A percentile compares a stretch with the other conserved stretches of the same genome.
Evolutionary conservation across 192 early-diverging fungal species (phyloP).

Genomic region (Coemansia sp.): DNA sequence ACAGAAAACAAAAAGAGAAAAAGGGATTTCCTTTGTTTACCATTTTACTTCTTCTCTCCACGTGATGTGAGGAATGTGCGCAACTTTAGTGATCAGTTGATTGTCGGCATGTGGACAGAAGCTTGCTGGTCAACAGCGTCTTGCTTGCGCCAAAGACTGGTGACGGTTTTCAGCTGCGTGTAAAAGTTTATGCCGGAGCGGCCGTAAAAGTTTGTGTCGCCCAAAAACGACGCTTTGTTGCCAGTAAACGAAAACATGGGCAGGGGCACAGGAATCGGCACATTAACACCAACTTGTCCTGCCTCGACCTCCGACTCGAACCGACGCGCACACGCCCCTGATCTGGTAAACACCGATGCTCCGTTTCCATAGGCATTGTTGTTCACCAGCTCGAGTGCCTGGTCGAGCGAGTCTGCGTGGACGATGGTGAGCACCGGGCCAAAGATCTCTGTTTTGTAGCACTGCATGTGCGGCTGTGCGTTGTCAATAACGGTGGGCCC

Average conservation of each 20-base stretch:
- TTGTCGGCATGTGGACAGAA: slow-evolving; percentile 87
- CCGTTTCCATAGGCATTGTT: slow-evolving; percentile 86
- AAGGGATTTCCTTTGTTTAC: slow-evolving; percentile 3
- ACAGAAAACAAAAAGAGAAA: slow-evolving; percentile 8
- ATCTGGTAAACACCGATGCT: slow-evolving; percentile 87
- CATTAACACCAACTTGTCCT: slow-evolving; percentile 87
- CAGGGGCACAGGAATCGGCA: slow-evolving; percentile 94
- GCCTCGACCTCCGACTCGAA: slow-evolving; percentile 88
- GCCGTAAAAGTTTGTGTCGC: slow-evolving; percentile 94
- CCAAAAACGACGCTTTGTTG: slow-evolving; percentile 82
- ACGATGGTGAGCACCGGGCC: slow-evolving; percentile 88
- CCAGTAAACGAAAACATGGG: slow-evolving; percentile 98
- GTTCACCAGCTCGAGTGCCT: slow-evolving; percentile 90
- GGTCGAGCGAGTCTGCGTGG: slow-evolving; percentile 80
- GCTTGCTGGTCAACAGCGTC: slow-evolving; percentile 66
- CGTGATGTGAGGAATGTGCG: background rate
- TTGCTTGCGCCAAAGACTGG: slow-evolving; percentile 87
- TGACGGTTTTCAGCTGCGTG: slow-evolving; percentile 92
- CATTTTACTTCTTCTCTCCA: background rate
- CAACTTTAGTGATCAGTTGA: slow-evolving; percentile 39
- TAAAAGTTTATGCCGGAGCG: slow-evolving; percentile 79
- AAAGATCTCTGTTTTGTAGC: slow-evolving; percentile 95
- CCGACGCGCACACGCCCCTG: slow-evolving; percentile 80
- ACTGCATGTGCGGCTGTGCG: slow-evolving; percentile 76
- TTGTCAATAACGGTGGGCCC: slow-evolving; percentile 87